phyloP scores from a whole-genome alignment of 768 basidiomycete genomes.

The Auriscalpium microsporum region DNA sequence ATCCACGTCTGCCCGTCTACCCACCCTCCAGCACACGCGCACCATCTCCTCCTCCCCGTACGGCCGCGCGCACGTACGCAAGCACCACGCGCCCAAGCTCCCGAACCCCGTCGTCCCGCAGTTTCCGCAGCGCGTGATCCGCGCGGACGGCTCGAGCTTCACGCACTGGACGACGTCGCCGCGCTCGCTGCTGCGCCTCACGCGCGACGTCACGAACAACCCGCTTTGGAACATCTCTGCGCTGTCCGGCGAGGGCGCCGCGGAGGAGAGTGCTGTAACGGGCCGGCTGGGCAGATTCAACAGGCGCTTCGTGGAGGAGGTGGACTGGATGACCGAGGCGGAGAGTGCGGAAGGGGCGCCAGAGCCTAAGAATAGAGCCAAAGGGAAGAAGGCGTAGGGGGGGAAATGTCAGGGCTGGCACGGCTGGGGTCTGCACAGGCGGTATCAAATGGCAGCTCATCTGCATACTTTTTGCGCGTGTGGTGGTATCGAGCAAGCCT shows the following conservation, averaged over 20 bases:
- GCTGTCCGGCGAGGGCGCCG: slow-evolving; percentile 33
- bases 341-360: background rate
- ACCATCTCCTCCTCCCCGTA: slow-evolving; percentile 67
- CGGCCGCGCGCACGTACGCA: slow-evolving; percentile 78
- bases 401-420: background rate
- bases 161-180: slow-evolving; percentile 87
- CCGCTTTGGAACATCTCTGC: slow-evolving; percentile 74
- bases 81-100: slow-evolving; percentile 53
- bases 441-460: too few relatives aligned
- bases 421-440: too few relatives aligned
- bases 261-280: slow-evolving; percentile 62
- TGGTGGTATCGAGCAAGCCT: background rate
- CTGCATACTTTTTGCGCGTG: too few relatives aligned
- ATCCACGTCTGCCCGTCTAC: too few relatives aligned
- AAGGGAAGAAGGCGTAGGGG: background rate
- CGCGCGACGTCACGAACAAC: slow-evolving; percentile 84
- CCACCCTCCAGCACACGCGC: slow-evolving; percentile 23
- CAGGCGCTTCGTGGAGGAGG: slow-evolving; percentile 53
- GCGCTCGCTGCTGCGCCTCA: slow-evolving; percentile 62
- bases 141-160: slow-evolving; percentile 84
- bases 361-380: background rate
- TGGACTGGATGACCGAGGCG: slow-evolving; percentile 23
- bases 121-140: slow-evolving; percentile 78
- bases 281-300: slow-evolving; percentile 80
- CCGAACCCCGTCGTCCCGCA: slow-evolving; percentile 82